Conservation (phyloP, 352 stramenopile genomes). For the Phytophthora fragariae region DNA sequence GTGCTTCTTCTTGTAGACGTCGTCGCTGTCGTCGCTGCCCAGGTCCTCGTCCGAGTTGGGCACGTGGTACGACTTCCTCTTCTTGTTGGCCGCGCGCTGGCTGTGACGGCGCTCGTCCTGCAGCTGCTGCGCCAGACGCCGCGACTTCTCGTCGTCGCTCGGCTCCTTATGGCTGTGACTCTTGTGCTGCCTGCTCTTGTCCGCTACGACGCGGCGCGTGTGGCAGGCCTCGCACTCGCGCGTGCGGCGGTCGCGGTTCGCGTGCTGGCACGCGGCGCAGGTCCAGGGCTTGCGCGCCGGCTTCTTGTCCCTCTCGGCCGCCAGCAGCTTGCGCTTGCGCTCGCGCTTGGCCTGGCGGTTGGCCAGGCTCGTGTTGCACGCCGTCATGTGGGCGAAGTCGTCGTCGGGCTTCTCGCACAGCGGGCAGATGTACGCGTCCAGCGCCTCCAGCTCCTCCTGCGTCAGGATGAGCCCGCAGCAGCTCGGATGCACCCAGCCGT, state of each 20-base stretch:
- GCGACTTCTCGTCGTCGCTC: slow-evolving; percentile 38
- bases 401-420: slow-evolving; percentile 78
- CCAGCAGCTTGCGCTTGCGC: slow-evolving; percentile 51
- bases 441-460: slow-evolving; percentile 83
- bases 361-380: slow-evolving; percentile 79
- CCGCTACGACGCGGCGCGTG: slow-evolving; percentile 28
- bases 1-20: slow-evolving; percentile 49
- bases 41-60: slow-evolving; percentile 86
- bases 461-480: slow-evolving; percentile 91
- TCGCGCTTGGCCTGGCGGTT: slow-evolving; percentile 67
- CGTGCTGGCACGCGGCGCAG: slow-evolving; percentile 54
- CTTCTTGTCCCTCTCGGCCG: slow-evolving; percentile 18
- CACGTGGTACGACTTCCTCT: slow-evolving; percentile 81
- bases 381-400: slow-evolving; percentile 68
- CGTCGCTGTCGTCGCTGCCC: slow-evolving; percentile 49
- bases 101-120: slow-evolving; percentile 61
- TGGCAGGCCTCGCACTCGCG: slow-evolving; percentile 58
- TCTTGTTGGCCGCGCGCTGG: slow-evolving; percentile 69
- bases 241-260: slow-evolving; percentile 51
- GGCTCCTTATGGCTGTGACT: slow-evolving; percentile 14
- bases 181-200: slow-evolving; percentile 29
- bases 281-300: slow-evolving; percentile 46
- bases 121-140: slow-evolving; percentile 23
- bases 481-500: slow-evolving; percentile 91
- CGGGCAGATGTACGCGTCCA: slow-evolving; percentile 88